Base-by-base conservation (phyloP, 2,329 filamentous ascomycete species). In the Fusarium sp. region DNA sequence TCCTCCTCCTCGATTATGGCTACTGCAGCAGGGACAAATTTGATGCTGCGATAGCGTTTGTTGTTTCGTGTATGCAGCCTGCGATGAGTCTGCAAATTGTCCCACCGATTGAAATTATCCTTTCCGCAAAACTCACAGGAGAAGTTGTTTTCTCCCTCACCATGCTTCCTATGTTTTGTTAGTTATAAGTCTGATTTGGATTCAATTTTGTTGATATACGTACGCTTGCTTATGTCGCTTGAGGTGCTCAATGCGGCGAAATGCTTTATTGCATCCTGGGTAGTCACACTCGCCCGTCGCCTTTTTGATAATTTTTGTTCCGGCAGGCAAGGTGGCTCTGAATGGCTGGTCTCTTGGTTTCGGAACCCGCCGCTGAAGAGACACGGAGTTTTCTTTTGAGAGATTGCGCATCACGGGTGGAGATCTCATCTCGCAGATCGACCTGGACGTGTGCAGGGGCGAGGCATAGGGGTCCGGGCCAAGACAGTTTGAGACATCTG, bases 141-240 rank as follows among this genome's bases (percentile, higher is more conserved):
- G 70, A 82, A 83, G 10, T 77, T 76, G 66, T 83, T 83, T 9
- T 81, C 81, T 3, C 82, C 82, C 57, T 83, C 82, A n/a, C 81
- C 81, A 31, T 83, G 82, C 44, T 78, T 80, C 38, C 81, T 64
- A 15, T 38, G 12, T 51, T 18, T 35, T 22, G 42, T 67, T 22
- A 72, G 63, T 17, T 28, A 24, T 26, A 12, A 12, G 28, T 31
- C n/a, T 24, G 31, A 10, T 36, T 36, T 6, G 8, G 11, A 45
- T 6, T 20, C 9, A 10, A 13, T 31, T 9, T 47, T 39, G 35
- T 6, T 36, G 12, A 4, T 33, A 31, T 26, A 84, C 86, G 81
- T 76, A 89, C 87, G 85, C 85, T 57, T 83, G 83, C 54, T 85
- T 82, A 74, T 90, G 88, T 28, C 88, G 83, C 80, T 89, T 89